These are phyloP conservation scores for Trichosporon faecale DNA, from an alignment of 1,284 basidiomycete genomes.

Conservation along the genomic window DNA sequence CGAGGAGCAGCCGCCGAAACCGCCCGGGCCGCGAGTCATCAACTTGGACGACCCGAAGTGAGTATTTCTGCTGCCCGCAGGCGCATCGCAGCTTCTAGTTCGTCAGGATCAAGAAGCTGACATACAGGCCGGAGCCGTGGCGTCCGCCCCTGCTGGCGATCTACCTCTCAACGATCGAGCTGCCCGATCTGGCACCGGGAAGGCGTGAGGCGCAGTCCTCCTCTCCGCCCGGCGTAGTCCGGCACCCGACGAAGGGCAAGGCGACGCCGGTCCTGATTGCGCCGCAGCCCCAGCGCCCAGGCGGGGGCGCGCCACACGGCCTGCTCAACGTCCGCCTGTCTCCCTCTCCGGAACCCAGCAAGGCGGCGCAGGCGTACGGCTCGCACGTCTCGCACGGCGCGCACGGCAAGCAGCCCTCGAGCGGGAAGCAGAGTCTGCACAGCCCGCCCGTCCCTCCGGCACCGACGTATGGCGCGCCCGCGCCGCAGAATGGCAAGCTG, in stretches of 20 bases:
- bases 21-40: conserved; percentile 41
- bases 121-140: conserved; percentile 24
- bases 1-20: conserved; percentile 32
- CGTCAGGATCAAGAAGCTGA: background rate
- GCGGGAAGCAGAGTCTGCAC: background rate
- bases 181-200: conserved; percentile 44
- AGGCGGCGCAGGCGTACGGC: background rate
- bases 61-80: background rate
- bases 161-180: conserved; percentile 48
- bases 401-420: background rate
- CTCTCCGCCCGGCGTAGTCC: background rate
- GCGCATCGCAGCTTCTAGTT: too few species aligned
- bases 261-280: background rate
- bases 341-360: background rate
- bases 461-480: background rate
- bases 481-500: background rate
- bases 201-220: background rate
- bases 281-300: background rate
- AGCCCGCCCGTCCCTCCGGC: conserved; percentile 3
- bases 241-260: background rate
- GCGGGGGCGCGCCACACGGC: background rate
- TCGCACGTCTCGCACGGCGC: background rate
- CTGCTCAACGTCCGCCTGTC: background rate
- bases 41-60: conserved; percentile 40
- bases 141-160: conserved; percentile 46